Base-by-base conservation (phyloP, 2,329 filamentous ascomycete genomes). In the Paraconiothyrium brasiliense region DNA sequence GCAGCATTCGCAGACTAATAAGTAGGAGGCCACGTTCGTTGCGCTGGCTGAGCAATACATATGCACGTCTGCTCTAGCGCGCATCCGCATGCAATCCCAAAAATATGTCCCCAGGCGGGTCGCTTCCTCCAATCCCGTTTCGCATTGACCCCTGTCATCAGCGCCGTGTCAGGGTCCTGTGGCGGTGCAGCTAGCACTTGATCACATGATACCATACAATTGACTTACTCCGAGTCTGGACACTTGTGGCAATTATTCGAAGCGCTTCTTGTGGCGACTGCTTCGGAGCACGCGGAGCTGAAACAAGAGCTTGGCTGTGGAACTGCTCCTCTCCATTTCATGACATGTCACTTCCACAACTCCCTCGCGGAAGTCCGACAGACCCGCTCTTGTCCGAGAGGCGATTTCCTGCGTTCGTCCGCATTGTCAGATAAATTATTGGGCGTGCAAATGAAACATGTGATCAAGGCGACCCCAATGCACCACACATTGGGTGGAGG, bases 1-100 rank as follows among this genome's bases (percentile, higher is more conserved):
- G 63, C 70, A 67, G 62, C 63, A 62, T 37, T 64, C 52, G 67
- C 66, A 69, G 68, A 65, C 65, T 70, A 60, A 58, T 70, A 70
- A 69, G 67, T 65, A 69, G 64, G 66, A 68, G 64, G 66, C 71
- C 69, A 74, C 71, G 68, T 74, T 77, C 69, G 73, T 64, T 65
- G 73, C 66, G 70, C 68, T 73, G 66, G 67, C 71, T 72, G 69
- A 71, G 69, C 60, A 54, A 65, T 69, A 50, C 60, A 46, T 35
- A 67, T 73, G 72, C 74, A 68, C 71, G 64, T 24, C 64, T 62
- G 57, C 67, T 64, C 72, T 73, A 72, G 72, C 64, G 74, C n/a
- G 39, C 39, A 41, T 73, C 74, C 73, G 74, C 57, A 66, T 61
- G 62, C 49, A 39, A 52, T 58, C 69, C 64, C 64, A 73, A 76